Base-by-base conservation (phyloP, 1,284 basidiomycete genomes). In the Agroathelia rolfsii region DNA sequence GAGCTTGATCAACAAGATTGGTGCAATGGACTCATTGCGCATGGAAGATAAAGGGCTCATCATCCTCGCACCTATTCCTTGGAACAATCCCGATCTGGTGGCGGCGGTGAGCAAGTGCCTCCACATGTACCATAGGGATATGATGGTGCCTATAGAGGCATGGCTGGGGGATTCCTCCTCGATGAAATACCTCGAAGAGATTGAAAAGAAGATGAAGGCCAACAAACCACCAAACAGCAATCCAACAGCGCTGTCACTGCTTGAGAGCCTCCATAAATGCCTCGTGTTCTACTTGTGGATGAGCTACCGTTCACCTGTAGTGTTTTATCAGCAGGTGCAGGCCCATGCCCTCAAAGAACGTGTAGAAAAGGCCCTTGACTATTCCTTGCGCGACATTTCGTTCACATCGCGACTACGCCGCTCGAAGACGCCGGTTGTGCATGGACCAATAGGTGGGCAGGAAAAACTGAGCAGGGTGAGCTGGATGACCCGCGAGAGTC, bases 221-320 rank as follows among this genome's bases (percentile, higher is more conserved):
- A 22, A 8, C 5, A 20, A 21, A 10, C 14, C 16, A 7, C 18
- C 25, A 16, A 29, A 12, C 6, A 26, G 16, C 35, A 41, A 42
- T 24, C 45, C 48, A 25, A 45, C 53, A 0, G 50, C 56, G 6
- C 51, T 78, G 31, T 42, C 47, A 30, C 46, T 53, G n/a, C 62
- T 97, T 22, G 94, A 97, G 56, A 66, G 69, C 3, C 57, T 92
- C 35, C 93, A 97, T 57, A 82, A 84, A 45, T 59, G 75, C n/a
- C 52, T 93, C 16, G 76, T 84, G 11, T 46, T 85, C 12, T 97
- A 97, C 55, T 63, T 89, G 34, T 98, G 94, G 94, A 66, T 95
- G 37, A 68, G 69, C 14, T 81, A 76, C 55, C 76, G 93, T n/a
- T 69, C 78, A 30, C 70, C 76, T 1, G 63, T 90, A 28, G 68